Conservation (phyloP, 23 red algal species). For the Gracilariopsis chorda region DNA sequence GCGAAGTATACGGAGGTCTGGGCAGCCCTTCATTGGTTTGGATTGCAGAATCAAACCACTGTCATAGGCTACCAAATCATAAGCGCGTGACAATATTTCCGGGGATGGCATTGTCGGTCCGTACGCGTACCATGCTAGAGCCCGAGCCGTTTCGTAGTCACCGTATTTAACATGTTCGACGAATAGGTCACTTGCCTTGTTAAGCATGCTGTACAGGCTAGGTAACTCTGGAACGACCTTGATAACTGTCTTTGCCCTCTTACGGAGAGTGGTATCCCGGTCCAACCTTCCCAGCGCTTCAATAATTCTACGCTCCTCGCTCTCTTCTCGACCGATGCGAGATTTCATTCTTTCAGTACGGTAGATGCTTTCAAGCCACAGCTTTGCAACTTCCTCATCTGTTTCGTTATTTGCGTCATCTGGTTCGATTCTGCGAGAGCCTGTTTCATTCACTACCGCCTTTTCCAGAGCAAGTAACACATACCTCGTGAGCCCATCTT, state of each 20-base stretch:
- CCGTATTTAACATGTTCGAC: slow-evolving; percentile 8
- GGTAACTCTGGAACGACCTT: not conserved
- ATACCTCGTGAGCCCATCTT: not conserved
- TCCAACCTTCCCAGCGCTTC: not conserved
- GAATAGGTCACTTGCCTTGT: not conserved
- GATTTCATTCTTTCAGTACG: not conserved
- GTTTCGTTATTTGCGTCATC: too few relatives aligned
- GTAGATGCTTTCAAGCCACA: not conserved
- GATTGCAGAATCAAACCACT: not conserved
- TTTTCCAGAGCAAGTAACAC: not conserved
- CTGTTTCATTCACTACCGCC: not conserved
- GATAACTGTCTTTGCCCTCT: not conserved
- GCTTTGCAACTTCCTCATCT: not conserved
- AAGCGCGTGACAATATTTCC: not conserved
- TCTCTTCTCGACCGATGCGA: not conserved
- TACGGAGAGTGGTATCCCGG: not conserved
- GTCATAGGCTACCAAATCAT: not conserved
- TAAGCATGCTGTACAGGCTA: not conserved
- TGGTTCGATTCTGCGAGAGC: too few relatives aligned
- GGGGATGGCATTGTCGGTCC: not conserved
- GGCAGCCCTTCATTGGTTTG: not conserved
- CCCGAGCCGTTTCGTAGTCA: not conserved
- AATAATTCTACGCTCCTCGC: not conserved
- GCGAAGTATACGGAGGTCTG: not conserved
- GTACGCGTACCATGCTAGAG: not conserved